Percentiles rank a stretch among this genome's conserved stretches.
Conservation (phyloP, 2,329 filamentous ascomycete genomes). For the Hypoxylon sp. region DNA sequence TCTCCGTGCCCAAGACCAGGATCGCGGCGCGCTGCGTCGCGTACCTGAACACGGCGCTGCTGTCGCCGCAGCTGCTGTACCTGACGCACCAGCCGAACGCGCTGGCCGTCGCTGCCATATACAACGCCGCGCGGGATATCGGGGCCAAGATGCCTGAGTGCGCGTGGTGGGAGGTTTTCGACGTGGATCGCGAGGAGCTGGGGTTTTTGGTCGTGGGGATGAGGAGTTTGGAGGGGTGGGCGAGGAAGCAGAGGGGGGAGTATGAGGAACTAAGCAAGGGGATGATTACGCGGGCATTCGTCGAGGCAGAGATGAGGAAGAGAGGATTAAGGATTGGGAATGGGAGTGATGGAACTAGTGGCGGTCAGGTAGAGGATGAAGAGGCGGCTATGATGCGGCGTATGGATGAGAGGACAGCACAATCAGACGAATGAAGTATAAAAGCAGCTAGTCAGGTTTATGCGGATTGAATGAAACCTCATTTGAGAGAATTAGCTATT, state of each 20-base stretch:
- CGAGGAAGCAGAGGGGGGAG: slow-evolving; percentile 69
- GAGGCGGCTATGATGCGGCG: slow-evolving; percentile 62
- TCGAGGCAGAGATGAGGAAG: slow-evolving; percentile 73
- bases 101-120: slow-evolving; percentile 89
- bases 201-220: slow-evolving; percentile 92
- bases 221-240: slow-evolving; percentile 82
- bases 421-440: slow-evolving; percentile 39
- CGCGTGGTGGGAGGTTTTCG: slow-evolving; percentile 98
- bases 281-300: slow-evolving; percentile 70
- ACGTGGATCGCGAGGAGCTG: slow-evolving; percentile 93
- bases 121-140: slow-evolving; percentile 85
- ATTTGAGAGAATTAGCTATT: neutral
- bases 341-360: slow-evolving; percentile 44
- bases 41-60: slow-evolving; percentile 86
- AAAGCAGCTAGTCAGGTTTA: neutral
- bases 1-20: slow-evolving; percentile 61
- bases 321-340: slow-evolving; percentile 60
- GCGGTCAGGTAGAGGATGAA: slow-evolving; percentile 54
- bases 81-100: slow-evolving; percentile 91
- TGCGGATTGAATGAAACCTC: neutral
- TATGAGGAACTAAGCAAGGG: slow-evolving; percentile 64
- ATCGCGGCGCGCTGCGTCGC: slow-evolving; percentile 77
- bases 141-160: slow-evolving; percentile 83
- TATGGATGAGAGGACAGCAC: slow-evolving; percentile 56
- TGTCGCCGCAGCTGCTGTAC: slow-evolving; percentile 91